Conservation (phyloP, 1,284 basidiomycete genomes). For the Clitocybe nebularis region DNA sequence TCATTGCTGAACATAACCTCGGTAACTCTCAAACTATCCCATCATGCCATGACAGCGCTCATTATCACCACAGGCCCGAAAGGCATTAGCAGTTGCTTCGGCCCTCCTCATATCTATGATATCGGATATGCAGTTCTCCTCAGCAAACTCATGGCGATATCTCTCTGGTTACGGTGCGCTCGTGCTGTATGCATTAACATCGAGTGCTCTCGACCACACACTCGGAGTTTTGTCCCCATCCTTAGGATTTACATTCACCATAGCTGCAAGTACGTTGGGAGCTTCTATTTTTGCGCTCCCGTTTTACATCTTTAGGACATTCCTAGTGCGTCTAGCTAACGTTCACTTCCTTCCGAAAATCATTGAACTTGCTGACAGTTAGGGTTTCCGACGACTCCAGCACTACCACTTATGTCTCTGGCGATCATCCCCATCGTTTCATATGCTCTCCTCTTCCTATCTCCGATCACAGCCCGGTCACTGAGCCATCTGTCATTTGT, state of each 20-base stretch:
- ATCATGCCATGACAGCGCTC: not conserved
- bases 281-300: conserved; percentile 60
- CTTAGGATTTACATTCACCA: conserved; percentile 48
- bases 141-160: conserved; percentile 38
- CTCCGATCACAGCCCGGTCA: conserved; percentile 48
- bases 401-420: conserved; percentile 51
- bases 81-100: conserved; percentile 38
- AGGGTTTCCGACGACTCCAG: conserved; percentile 33
- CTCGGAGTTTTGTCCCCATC: conserved; percentile 51
- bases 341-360: conserved; percentile 11
- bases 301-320: conserved; percentile 55
- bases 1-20: conserved; percentile 44
- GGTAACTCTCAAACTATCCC: conserved; percentile 30
- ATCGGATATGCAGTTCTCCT: conserved; percentile 51
- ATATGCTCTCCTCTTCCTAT: conserved; percentile 53
- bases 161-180: conserved; percentile 66
- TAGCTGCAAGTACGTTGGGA: conserved; percentile 54
- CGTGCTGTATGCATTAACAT: conserved; percentile 51
- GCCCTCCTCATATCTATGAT: conserved; percentile 48
- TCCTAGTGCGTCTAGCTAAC: conserved; percentile 46
- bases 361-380: conserved; percentile 22
- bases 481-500: conserved; percentile 43
- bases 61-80: conserved; percentile 34
- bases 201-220: conserved; percentile 60
- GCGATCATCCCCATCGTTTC: conserved; percentile 56